Evolutionary conservation across 2,329 filamentous ascomycete genomes (phyloP).

Genomic region (Aspergillus thermomutatus): DNA sequence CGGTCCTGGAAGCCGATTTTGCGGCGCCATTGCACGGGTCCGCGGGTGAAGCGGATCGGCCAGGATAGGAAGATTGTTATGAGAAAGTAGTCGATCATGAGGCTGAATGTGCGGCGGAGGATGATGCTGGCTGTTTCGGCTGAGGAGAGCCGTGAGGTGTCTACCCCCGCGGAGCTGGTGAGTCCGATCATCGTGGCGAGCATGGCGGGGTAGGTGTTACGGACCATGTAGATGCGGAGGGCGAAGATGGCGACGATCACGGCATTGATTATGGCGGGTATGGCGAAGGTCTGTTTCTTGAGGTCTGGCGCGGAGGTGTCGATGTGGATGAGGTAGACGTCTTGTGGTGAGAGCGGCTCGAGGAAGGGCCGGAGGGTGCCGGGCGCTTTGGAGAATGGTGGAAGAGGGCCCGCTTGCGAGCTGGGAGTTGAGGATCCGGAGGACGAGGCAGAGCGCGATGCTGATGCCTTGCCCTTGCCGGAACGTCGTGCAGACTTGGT

Average conservation of each 20-base stretch:
- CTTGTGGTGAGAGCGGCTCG: slow-evolving; percentile 60
- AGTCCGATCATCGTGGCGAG: slow-evolving; percentile 63
- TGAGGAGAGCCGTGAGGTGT: slow-evolving; percentile 56
- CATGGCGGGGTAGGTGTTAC: slow-evolving; percentile 70
- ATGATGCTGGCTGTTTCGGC: slow-evolving; percentile 56
- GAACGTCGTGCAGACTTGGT: slow-evolving; percentile 33
- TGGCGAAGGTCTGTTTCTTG: slow-evolving; percentile 78
- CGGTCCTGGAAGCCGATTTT: slow-evolving; percentile 70
- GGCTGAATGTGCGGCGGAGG: slow-evolving; percentile 57
- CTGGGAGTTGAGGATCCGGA: slow-evolving; percentile 33
- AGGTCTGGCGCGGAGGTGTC: slow-evolving; percentile 66
- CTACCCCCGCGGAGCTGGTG: slow-evolving; percentile 63
- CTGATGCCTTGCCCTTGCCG: slow-evolving; percentile 27
- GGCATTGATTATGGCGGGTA: slow-evolving; percentile 75
- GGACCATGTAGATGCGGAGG: slow-evolving; percentile 65
- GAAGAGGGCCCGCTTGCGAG: slow-evolving; percentile 43
- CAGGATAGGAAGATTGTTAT: slow-evolving; percentile 67
- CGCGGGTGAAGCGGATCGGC: slow-evolving; percentile 67
- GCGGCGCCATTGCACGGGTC: slow-evolving; percentile 71
- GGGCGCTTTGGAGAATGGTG: slow-evolving; percentile 67
- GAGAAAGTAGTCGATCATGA: slow-evolving; percentile 71
- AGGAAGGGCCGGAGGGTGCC: slow-evolving; percentile 64
- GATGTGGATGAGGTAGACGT: slow-evolving; percentile 82
- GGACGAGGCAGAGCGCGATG: slow-evolving; percentile 19
- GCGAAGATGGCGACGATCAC: slow-evolving; percentile 61